phyloP scores from a whole-genome alignment of 306 rosid species.

The Fragaria iinumae region DNA sequence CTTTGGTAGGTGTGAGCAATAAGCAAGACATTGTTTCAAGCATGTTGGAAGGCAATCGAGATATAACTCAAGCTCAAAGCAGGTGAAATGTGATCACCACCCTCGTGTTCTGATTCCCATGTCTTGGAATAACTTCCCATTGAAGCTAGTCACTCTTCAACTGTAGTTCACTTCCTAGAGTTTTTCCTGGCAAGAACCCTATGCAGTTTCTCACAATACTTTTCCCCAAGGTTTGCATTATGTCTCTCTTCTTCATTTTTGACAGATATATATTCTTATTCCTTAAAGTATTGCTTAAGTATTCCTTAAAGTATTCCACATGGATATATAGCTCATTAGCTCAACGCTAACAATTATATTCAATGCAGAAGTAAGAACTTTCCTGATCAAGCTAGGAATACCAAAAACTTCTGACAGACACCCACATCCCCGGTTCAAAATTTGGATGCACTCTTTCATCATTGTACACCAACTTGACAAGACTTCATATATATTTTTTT shows the following conservation, averaged over 20 bases:
- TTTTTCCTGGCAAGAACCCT: constrained; percentile 28
- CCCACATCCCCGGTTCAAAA: no score
- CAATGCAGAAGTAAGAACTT: no score
- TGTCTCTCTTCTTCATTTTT: not conserved
- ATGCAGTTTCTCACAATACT: constrained; percentile 10
- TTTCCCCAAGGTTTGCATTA: not conserved
- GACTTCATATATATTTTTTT: no score
- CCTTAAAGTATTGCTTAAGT: no score
- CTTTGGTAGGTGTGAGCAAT: constrained; percentile 17
- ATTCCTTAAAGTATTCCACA: no score
- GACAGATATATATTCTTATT: no score
- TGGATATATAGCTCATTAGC: no score
- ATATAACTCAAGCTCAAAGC: constrained; percentile 21
- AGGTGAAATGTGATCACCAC: not conserved
- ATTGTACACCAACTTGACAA: no score
- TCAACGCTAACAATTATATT: no score
- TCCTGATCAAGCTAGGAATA: no score
- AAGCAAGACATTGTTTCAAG: constrained; percentile 28
- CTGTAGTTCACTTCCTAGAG: constrained; percentile 20
- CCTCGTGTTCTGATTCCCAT: not conserved
- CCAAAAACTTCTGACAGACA: no score
- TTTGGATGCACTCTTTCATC: no score
- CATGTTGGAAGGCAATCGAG: constrained; percentile 11
- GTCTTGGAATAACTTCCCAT: constrained; percentile 9
- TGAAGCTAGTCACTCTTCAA: not conserved